Conservation (phyloP, 1,284 basidiomycete species). For the Ustilago esculenta region DNA sequence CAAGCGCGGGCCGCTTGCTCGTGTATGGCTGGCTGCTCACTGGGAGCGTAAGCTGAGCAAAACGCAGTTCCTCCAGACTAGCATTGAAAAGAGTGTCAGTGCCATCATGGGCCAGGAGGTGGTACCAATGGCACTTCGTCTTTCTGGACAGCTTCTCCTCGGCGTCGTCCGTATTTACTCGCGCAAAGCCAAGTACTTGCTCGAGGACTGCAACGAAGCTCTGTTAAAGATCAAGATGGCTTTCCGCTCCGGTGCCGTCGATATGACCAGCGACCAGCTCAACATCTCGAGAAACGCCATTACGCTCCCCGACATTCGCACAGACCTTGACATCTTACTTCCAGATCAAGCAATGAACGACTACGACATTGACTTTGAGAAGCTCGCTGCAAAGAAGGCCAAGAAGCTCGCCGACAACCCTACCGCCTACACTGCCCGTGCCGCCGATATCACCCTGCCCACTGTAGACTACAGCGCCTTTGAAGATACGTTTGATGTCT, state of each 20-base stretch:
- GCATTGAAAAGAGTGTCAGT: conserved; percentile 90
- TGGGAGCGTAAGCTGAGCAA: conserved; percentile 98
- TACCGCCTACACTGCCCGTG: conserved; percentile 71
- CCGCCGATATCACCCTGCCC: conserved; percentile 75
- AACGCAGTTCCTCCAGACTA: conserved; percentile 88
- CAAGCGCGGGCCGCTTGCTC: conserved; percentile 89
- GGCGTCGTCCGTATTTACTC: conserved; percentile 98
- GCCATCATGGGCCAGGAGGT: conserved; percentile 80
- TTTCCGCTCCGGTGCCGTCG: conserved; percentile 89
- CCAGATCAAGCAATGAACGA: conserved; percentile 71
- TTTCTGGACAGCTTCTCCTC: conserved; percentile 92
- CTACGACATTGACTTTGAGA: conserved; percentile 70
- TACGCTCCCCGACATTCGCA: conserved; percentile 78
- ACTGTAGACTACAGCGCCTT: conserved; percentile 45
- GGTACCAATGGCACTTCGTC: conserved; percentile 84
- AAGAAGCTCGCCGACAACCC: conserved; percentile 36
- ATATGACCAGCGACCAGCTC: conserved; percentile 92
- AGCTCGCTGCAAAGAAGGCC: conserved; percentile 74
- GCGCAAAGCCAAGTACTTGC: conserved; percentile 93
- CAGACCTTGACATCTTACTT: conserved; percentile 81
- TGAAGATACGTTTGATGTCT: conserved; percentile 55
- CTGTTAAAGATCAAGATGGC: conserved; percentile 95
- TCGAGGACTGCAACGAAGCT: conserved; percentile 97
- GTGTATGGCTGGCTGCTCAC: conserved; percentile 98
- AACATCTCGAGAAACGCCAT: conserved; percentile 85